Percentiles rank a stretch among this genome's conserved stretches.
phyloP scores from a whole-genome alignment of 176 grass and related monocot genomes.

The Oryza glaberrima region DNA sequence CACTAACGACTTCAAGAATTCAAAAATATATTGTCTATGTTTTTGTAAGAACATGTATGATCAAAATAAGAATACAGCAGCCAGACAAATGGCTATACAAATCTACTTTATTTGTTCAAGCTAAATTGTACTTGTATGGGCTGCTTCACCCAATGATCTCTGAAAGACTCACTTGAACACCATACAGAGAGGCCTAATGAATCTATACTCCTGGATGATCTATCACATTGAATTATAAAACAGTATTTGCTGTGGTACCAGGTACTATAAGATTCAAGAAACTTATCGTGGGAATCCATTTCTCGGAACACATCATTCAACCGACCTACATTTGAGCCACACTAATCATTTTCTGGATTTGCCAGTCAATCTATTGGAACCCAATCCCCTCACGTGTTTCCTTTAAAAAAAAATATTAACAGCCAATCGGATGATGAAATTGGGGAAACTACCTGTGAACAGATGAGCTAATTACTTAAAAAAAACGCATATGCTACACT shows the following conservation, averaged over 20 bases:
- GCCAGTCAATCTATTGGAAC: background rate
- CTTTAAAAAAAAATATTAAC: background rate
- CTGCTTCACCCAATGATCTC: background rate
- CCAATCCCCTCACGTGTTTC: background rate
- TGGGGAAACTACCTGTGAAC: conserved; percentile 19
- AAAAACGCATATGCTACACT: background rate
- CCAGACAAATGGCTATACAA: conserved; percentile 6
- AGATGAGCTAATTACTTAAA: background rate
- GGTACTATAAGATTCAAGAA: background rate
- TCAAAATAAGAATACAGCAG: background rate
- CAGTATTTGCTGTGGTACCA: background rate
- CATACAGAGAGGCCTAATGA: conserved; percentile 2
- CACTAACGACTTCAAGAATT: background rate
- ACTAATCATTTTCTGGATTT: conserved; percentile 8
- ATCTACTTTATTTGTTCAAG: conserved; percentile 1
- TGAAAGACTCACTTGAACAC: background rate
- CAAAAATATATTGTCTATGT: background rate
- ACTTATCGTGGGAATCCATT: background rate
- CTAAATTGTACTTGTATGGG: background rate
- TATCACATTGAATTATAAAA: background rate
- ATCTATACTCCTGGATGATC: conserved; percentile 7
- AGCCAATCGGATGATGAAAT: background rate
- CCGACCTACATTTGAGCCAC: background rate
- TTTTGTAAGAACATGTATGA: conserved; percentile 11
- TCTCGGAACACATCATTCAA: conserved; percentile 1